Percentiles rank a stretch among this genome's conserved stretches.
Evolutionary conservation across 495 filamentous ascomycete genomes (phyloP).

Genomic region (Chlorociboria aeruginascens): DNA sequence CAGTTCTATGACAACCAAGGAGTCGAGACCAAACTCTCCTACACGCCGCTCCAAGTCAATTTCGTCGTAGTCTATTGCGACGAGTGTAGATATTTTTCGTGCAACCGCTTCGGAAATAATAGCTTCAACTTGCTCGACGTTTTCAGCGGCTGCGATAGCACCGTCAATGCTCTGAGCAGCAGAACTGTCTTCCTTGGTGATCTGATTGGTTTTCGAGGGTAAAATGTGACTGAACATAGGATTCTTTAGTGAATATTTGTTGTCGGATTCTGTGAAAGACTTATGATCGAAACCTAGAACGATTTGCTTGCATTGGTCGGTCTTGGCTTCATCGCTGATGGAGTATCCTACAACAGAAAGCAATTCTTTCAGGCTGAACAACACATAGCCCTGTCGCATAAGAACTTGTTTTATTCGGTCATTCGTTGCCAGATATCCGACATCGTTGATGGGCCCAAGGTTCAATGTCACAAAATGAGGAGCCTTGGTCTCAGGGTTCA

Average conservation of each 20-base stretch:
- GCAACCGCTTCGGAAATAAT: constrained; percentile 5
- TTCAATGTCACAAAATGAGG: no score
- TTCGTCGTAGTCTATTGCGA: constrained; percentile 9
- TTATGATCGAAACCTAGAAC: constrained; percentile 5
- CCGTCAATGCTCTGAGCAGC: not conserved
- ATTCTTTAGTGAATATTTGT: not conserved
- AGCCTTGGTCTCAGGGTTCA: no score
- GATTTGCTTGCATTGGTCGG: not conserved
- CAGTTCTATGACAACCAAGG: constrained; percentile 42
- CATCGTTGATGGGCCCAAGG: no score
- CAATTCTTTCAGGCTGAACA: constrained; percentile 1
- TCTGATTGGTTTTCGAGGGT: not conserved
- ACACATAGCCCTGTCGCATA: not conserved
- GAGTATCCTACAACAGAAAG: constrained; percentile 2
- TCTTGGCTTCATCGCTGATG: not conserved
- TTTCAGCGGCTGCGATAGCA: not conserved
- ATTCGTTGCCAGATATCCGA: no score
- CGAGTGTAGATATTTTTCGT: constrained; percentile 4
- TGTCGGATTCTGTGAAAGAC: not conserved
- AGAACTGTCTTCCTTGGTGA: not conserved
- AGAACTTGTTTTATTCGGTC: not conserved
- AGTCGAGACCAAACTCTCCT: constrained; percentile 37
- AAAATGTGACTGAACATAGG: not conserved
- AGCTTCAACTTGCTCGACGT: constrained; percentile 3
- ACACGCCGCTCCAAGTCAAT: constrained; percentile 22